Conservation (phyloP, 768 basidiomycete genomes). For the Boletus pseudo-olivaceus region DNA sequence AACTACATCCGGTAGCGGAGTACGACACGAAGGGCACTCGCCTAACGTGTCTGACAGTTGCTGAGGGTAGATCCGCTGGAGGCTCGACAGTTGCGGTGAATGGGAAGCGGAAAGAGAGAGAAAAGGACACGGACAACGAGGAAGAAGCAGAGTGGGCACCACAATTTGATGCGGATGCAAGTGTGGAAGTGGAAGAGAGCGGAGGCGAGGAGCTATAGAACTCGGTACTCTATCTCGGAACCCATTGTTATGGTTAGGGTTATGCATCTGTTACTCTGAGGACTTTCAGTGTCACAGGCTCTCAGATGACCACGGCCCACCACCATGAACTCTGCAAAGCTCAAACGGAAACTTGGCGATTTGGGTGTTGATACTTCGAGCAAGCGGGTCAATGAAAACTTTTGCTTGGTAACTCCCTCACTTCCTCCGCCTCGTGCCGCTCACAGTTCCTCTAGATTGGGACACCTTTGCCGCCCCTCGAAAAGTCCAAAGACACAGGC, state of each 20-base stretch:
- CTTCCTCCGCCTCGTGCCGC: background rate
- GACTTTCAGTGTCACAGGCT: background rate
- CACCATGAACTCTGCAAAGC: slow-evolving; percentile 46
- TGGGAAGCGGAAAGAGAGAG: slow-evolving; percentile 38
- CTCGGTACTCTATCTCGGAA: background rate
- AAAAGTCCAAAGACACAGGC: slow-evolving; percentile 85
- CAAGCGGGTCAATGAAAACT: slow-evolving; percentile 73
- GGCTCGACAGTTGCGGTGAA: slow-evolving; percentile 12
- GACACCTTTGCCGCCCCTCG: slow-evolving; percentile 91
- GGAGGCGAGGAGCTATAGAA: slow-evolving; percentile 7
- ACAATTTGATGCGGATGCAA: slow-evolving; percentile 6
- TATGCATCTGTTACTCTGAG: background rate
- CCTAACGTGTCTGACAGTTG: slow-evolving; percentile 68
- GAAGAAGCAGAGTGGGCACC: slow-evolving; percentile 32
- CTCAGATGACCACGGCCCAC: background rate
- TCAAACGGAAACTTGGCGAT: slow-evolving; percentile 84
- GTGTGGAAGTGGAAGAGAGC: slow-evolving; percentile 22
- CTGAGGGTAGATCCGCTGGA: slow-evolving; percentile 42
- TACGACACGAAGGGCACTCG: slow-evolving; percentile 88
- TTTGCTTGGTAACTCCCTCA: slow-evolving; percentile 62
- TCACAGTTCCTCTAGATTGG: slow-evolving; percentile 62
- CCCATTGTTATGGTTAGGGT: slow-evolving; percentile 18
- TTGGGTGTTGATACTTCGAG: slow-evolving; percentile 71
- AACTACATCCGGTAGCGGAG: slow-evolving; percentile 53
- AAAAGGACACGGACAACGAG: slow-evolving; percentile 30